Evolutionary conservation across 345 rosid species (phyloP), one percentile per base, ranked within the genome.

Genomic region (Citrus reticulata): DNA sequence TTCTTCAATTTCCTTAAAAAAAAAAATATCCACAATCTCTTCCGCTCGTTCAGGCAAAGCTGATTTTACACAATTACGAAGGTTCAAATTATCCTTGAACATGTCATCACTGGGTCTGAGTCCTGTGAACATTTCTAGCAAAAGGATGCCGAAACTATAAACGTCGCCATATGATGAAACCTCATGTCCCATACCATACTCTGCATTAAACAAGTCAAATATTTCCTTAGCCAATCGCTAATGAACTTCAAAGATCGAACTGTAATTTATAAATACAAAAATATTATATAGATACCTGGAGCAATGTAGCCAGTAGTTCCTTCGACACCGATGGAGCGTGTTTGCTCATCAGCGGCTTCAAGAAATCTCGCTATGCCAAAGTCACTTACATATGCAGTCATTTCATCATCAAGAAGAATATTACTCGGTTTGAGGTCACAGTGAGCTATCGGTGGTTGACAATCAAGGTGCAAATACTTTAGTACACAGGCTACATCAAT

Each of bases 131-230:
- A 70, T 70, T 24, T 46, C 83, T 73, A 70, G 39, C 20, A 60
- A 51, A 30, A 32, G 27, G 58, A 81, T 51, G 9, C 66, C 64
- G 11, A 34, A 55, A 81, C 88, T 83, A 76, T 83, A 78, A 22
- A 83, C 75, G 25, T 85, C 86, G n/a, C 86, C 81, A 54, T 58
- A 29, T 34, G 86, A 73, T n/a, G 81, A 80, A 55, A 73, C 76
- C 66, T 77, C 73, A 71, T 81, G 77, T 20, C 76, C 68, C 70
- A 80, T 63, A 11, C 81, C 86, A 68, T 83, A 83, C 58, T 83
- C 86, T 83, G 19, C 27, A 70, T 39, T 39, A 39, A 39, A 8
- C 22, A 22, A 35, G 49, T 29, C 22, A 25, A 25, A 13, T 69
- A 39, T 39, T 39, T 39, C 37, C 0, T 39, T 8, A 1, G 42